Evolutionary conservation across 805 yeast species (phyloP).

Genomic region (Teunomyces atbi): DNA sequence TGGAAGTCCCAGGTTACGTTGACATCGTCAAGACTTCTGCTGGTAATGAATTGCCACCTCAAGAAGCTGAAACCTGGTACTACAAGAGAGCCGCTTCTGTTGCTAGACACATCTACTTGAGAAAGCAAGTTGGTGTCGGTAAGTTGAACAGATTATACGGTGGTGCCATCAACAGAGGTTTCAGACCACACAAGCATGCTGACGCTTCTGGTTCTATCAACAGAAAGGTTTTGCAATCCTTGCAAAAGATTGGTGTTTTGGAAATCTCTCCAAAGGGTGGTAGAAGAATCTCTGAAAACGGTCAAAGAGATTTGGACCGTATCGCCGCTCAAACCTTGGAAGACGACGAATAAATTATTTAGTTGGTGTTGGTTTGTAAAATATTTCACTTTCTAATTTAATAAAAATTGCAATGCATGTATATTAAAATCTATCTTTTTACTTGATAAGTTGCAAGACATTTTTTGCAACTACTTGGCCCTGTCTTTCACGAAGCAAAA

Average conservation of each 20-base stretch:
- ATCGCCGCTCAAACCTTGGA: slow-evolving; percentile 98
- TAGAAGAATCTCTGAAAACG: slow-evolving; percentile 98
- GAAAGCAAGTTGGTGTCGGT: slow-evolving; percentile 99
- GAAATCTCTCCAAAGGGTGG: slow-evolving; percentile 98
- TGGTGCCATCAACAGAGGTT: slow-evolving; percentile 98
- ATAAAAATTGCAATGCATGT: slow-evolving; percentile 5
- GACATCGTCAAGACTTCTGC: slow-evolving; percentile 99
- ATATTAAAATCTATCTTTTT: background rate
- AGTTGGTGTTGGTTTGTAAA: slow-evolving; percentile 11
- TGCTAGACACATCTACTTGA: slow-evolving; percentile 99
- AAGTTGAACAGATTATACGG: slow-evolving; percentile 98
- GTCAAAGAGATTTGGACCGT: slow-evolving; percentile 99
- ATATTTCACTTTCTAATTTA: slow-evolving; percentile 6
- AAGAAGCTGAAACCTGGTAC: slow-evolving; percentile 99
- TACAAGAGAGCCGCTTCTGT: slow-evolving; percentile 99
- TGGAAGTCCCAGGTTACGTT: slow-evolving; percentile 99
- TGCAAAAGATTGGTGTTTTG: slow-evolving; percentile 96
- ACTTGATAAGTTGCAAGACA: slow-evolving; percentile 6
- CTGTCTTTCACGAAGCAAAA: slow-evolving; percentile 21
- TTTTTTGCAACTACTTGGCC: slow-evolving; percentile 16
- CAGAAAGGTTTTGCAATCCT: slow-evolving; percentile 97
- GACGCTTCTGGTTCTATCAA: slow-evolving; percentile 99
- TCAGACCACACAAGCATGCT: slow-evolving; percentile 96
- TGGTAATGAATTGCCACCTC: slow-evolving; percentile 99
- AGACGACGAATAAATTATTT: slow-evolving; percentile 58